Percentiles rank a stretch among this genome's conserved stretches.
Evolutionary conservation across 2,329 filamentous ascomycete genomes (phyloP).

Genomic region (Pyrenophora tritici-repentis): DNA sequence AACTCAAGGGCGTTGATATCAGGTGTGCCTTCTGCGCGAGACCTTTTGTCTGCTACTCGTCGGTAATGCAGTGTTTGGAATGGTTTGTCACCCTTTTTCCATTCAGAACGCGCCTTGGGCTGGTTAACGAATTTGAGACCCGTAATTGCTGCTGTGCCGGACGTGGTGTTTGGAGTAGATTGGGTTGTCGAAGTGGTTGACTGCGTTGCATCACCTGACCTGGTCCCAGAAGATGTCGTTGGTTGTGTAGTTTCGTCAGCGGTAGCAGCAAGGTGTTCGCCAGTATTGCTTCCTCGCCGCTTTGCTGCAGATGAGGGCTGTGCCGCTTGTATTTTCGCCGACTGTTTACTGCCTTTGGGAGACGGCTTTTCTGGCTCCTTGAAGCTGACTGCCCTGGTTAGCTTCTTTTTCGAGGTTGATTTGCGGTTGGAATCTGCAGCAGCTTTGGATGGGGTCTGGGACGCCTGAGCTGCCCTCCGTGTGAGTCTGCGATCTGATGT

Average conservation of each 20-base stretch:
- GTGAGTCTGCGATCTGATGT: background rate
- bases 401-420: background rate
- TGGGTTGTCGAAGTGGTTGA: background rate
- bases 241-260: background rate
- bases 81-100: slow-evolving; percentile 18
- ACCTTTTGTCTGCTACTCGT: slow-evolving; percentile 26
- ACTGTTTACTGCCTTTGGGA: no score
- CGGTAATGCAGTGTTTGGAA: slow-evolving; percentile 27
- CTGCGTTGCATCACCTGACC: background rate
- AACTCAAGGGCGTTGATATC: slow-evolving; percentile 32
- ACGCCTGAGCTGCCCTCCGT: background rate
- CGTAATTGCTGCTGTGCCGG: slow-evolving; percentile 1
- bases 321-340: no score
- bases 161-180: slow-evolving; percentile 1
- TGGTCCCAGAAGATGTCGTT: background rate
- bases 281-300: background rate
- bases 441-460: background rate
- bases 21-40: slow-evolving; percentile 31
- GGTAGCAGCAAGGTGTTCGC: background rate
- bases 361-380: no score
- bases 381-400: no score
- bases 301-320: background rate
- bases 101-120: slow-evolving; percentile 18
- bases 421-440: background rate
- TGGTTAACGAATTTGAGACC: slow-evolving; percentile 37